These are phyloP conservation scores for Heracleum sosnowskyi DNA, from an alignment of 129 eudicot genomes.

Conservation along the genomic window DNA sequence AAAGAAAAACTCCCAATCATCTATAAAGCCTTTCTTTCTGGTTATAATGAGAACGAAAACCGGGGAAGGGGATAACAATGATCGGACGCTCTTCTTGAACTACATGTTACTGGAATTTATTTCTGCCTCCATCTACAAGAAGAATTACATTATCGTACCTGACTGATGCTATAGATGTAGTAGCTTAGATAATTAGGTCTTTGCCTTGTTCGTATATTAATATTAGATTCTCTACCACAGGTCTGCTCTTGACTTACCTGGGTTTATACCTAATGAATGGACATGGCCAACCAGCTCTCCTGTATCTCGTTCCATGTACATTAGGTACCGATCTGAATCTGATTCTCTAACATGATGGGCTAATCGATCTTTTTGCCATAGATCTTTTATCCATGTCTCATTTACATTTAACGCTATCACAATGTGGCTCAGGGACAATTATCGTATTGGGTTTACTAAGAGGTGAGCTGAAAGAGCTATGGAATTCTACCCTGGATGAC, in stretches of 20 bases:
- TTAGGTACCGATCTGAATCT: slow-evolving; percentile 53
- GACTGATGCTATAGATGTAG: background rate
- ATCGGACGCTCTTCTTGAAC: background rate
- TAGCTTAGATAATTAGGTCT: background rate
- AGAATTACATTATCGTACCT: background rate
- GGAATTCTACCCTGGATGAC: slow-evolving; percentile 39
- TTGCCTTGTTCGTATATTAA: background rate
- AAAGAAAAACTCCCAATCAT: background rate
- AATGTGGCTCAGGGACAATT: slow-evolving; percentile 44
- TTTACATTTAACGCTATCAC: background rate
- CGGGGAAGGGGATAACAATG: background rate
- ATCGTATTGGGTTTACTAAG: slow-evolving; percentile 55
- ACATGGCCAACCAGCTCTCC: slow-evolving; percentile 96
- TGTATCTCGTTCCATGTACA: slow-evolving; percentile 92
- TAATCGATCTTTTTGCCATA: background rate
- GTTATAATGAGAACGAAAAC: background rate
- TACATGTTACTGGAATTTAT: background rate
- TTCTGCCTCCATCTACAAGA: background rate
- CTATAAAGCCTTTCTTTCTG: background rate
- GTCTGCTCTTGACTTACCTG: slow-evolving; percentile 53
- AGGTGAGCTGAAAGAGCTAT: slow-evolving; percentile 70
- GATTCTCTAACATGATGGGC: background rate
- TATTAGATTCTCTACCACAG: slow-evolving; percentile 28
- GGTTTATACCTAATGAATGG: slow-evolving; percentile 81
- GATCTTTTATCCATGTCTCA: background rate